Conservation (phyloP, 768 basidiomycete species). For the Serendipita indica region DNA sequence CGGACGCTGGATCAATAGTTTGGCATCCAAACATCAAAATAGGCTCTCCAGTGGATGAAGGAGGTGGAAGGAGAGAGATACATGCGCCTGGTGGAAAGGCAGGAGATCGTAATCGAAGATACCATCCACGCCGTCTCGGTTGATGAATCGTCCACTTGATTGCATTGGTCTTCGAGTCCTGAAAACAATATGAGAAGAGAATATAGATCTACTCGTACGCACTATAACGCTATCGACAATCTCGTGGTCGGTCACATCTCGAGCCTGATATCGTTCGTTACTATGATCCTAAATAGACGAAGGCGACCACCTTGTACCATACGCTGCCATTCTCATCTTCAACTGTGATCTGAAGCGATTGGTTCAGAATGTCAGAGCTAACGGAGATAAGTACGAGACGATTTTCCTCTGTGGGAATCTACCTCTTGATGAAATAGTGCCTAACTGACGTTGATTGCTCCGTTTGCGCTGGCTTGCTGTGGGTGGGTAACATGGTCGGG, state of each 20-base stretch:
- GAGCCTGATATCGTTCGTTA: not conserved
- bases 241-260: not conserved
- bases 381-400: not conserved
- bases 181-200: not conserved
- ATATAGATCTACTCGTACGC: not conserved
- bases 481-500: not conserved
- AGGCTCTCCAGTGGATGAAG: conserved; percentile 10
- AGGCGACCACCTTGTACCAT: not conserved
- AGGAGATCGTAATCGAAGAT: conserved; percentile 61
- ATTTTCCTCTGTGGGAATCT: not conserved
- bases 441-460: not conserved
- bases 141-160: conserved; percentile 65
- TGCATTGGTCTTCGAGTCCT: not conserved
- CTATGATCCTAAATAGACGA: not conserved
- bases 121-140: conserved; percentile 67
- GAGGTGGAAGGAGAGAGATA: conserved; percentile 25
- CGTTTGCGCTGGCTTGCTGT: not conserved
- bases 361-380: not conserved
- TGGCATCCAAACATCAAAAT: not conserved
- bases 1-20: not conserved
- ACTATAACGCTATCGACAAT: not conserved
- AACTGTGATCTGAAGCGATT: not conserved
- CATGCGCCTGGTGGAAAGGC: conserved; percentile 40
- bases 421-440: conserved; percentile 1
- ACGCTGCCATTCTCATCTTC: not conserved